Percentiles rank a stretch among this genome's conserved stretches.
phyloP scores from a whole-genome alignment of 805 yeast genomes.

The Blastobotrys terrestris region DNA sequence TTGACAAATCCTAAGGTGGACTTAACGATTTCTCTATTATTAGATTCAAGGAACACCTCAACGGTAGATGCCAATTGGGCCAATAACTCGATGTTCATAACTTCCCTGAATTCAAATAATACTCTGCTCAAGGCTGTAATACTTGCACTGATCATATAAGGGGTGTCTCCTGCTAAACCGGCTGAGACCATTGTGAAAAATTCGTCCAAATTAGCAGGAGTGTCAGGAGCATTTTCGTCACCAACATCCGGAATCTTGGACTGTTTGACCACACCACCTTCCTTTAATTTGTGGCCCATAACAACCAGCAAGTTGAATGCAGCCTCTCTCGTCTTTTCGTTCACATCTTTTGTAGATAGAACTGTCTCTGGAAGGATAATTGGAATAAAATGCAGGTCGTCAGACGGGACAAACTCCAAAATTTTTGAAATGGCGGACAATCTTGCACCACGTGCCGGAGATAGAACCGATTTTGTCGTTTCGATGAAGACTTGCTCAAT shows the following conservation, averaged over 20 bases:
- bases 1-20: constrained; percentile 92
- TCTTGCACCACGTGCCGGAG: constrained; percentile 78
- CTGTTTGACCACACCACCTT: constrained; percentile 58
- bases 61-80: constrained; percentile 79
- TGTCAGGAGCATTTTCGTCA: constrained; percentile 47
- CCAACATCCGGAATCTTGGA: constrained; percentile 63
- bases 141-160: constrained; percentile 96
- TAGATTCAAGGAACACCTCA: constrained; percentile 83
- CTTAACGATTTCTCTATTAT: constrained; percentile 88
- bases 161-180: constrained; percentile 89
- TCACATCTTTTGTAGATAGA: constrained; percentile 82
- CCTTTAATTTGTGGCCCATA: constrained; percentile 74
- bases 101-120: constrained; percentile 74
- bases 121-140: constrained; percentile 85
- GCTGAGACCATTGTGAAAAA: constrained; percentile 91
- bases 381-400: constrained; percentile 72
- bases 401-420: constrained; percentile 54
- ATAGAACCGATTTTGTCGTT: constrained; percentile 39
- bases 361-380: constrained; percentile 80
- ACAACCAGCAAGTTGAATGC: constrained; percentile 69
- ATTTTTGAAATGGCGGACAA: constrained; percentile 59
- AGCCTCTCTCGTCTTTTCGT: constrained; percentile 82
- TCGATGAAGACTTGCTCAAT: constrained; percentile 56
- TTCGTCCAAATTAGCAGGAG: constrained; percentile 67
- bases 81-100: constrained; percentile 52